A percentile compares a stretch with the other conserved stretches of the same genome.
phyloP scores from a whole-genome alignment of 495 filamentous ascomycete genomes.

The Margaritispora aquatica region DNA sequence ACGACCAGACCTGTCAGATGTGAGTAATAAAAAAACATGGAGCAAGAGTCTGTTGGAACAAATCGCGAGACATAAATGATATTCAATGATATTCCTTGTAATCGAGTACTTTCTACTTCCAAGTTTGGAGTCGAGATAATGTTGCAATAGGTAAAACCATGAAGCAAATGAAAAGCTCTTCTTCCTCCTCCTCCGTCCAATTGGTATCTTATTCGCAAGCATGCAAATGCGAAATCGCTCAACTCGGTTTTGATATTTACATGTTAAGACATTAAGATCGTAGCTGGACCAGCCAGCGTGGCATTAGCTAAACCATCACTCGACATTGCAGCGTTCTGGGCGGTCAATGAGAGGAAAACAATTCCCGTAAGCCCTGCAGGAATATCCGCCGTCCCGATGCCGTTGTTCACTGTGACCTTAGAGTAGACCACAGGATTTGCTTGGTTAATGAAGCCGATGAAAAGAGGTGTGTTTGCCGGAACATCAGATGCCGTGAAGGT shows the following conservation, averaged over 20 bases:
- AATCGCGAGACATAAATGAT: too few relatives aligned
- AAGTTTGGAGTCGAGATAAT: too few relatives aligned
- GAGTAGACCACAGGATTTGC: background rate
- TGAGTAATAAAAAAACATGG: too few relatives aligned
- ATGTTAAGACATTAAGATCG: slow-evolving; percentile 6
- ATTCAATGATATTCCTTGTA: too few relatives aligned
- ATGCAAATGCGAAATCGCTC: background rate
- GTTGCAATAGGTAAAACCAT: too few relatives aligned
- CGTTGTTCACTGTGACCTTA: background rate
- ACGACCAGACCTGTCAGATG: too few relatives aligned
- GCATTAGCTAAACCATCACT: slow-evolving; percentile 6
- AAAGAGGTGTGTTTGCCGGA: background rate
- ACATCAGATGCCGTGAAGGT: background rate
- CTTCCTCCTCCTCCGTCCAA: background rate
- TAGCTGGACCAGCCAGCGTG: slow-evolving; percentile 10
- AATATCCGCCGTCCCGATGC: slow-evolving; percentile 3
- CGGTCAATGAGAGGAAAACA: slow-evolving; percentile 5
- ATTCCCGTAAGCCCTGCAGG: slow-evolving; percentile 8
- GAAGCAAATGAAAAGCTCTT: too few relatives aligned
- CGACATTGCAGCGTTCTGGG: slow-evolving; percentile 4
- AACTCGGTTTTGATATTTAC: too few relatives aligned
- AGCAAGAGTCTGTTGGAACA: too few relatives aligned
- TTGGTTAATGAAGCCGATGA: slow-evolving; percentile 9
- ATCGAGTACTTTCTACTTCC: too few relatives aligned
- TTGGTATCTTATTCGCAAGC: background rate